Base-by-base conservation (phyloP, 106 monocot genomes). In the Vanilla planifolia region DNA sequence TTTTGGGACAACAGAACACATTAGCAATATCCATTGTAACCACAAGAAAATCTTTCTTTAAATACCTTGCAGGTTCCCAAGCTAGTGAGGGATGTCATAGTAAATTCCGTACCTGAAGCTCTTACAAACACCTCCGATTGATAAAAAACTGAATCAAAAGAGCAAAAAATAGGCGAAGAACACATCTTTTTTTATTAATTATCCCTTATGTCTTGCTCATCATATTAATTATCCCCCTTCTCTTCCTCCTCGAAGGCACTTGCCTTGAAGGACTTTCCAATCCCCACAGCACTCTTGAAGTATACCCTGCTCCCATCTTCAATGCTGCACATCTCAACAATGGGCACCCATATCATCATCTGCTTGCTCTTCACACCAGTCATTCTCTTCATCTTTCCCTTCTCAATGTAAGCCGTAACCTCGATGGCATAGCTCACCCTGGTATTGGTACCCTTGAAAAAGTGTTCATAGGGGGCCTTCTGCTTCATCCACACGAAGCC, bases 401-500 rank as follows among this genome's bases (percentile, higher is more conserved):
- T 65, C 71, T 79, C 78, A 1, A 83, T 53, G 39, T 64, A 83
- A 34, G 78, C 73, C 7, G 83, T 83, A 51, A 83, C 83, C 40
- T 75, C 83, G 1, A 32, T 20, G 5, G 71, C 78, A 62, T 83
- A 83, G 44, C 74, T 63, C 6, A 83, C 83, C 8, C 67, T 39
- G 0, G 83, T 75, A 22, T 22, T 57, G 9, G 83, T 78, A 39
- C 78, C 67, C 33, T 63, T 64, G 67, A 83, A 83, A 66, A 71
- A 79, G 58, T 79, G 67, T 60, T 78, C 83, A 51, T 71, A 83
- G 1, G 83, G 83, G 9, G 16, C 60, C 60, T 75, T 83, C 69
- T 62, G 74, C 65, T 67, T 80, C 94, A 95, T 89, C 94, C 94
- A 95, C 48, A 95, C 89, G 51, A 86, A 95, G 5, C 94, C 94